Conservation (phyloP, 148 eudicot genomes). For the Fallopia convolvulus region DNA sequence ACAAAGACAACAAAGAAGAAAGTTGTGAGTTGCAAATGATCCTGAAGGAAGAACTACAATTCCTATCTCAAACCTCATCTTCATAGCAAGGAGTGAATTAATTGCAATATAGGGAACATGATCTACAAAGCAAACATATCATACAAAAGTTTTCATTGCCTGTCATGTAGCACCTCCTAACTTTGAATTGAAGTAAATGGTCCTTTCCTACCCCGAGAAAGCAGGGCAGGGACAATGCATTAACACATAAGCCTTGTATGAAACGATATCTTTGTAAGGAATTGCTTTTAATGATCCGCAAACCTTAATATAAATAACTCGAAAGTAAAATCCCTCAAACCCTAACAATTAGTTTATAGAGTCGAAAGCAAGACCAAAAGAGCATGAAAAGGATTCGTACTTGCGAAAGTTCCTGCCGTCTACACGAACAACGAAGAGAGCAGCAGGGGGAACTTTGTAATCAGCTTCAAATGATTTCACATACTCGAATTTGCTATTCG, state of each 20-base stretch:
- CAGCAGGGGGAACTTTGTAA: conserved; percentile 62
- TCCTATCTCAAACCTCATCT: not conserved
- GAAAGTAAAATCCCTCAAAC: not conserved
- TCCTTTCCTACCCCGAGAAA: not conserved
- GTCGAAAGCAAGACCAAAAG: not conserved
- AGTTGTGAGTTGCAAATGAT: not conserved
- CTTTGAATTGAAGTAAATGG: not conserved
- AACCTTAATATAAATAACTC: too few species aligned
- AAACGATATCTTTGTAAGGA: too few species aligned
- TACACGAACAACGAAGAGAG: conserved; percentile 47
- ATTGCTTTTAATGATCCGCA: too few species aligned
- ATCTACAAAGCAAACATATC: not conserved
- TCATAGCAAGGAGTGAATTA: not conserved
- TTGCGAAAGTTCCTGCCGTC: conserved; percentile 47
- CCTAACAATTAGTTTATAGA: too few species aligned
- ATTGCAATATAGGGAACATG: not conserved
- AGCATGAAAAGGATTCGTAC: conserved; percentile 19
- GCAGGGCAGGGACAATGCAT: too few species aligned
- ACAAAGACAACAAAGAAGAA: not conserved
- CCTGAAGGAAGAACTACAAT: not conserved
- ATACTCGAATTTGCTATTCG: conserved; percentile 91
- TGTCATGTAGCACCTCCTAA: not conserved
- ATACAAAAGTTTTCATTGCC: not conserved
- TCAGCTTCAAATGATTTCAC: conserved; percentile 64
- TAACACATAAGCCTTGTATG: too few species aligned